Base-by-base conservation (phyloP, 805 yeast genomes). In the Kodamaea neixiangensis region DNA sequence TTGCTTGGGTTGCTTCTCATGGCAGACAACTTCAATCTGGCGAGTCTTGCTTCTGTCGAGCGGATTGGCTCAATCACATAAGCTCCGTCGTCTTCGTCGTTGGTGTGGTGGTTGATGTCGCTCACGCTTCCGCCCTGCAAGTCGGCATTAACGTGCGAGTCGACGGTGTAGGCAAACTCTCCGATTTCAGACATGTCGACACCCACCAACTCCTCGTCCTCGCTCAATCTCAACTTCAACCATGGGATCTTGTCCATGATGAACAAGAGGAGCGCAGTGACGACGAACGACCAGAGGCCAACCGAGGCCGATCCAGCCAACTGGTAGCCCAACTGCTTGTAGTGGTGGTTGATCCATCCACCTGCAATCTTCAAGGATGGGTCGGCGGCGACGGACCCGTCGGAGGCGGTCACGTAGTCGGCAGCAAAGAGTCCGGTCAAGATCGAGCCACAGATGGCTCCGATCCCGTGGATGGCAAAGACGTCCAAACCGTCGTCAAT, bases 401-500 rank as follows among this genome's bases (percentile, higher is more conserved):
- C 97, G 11, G 87, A 68, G 40, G 89, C 91, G 44, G 96, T 86
- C 59, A 92, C 84, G 71, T 92, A 90, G 72, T 88, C 89, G 46
- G 96, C 89, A 21, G 98, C 96, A 68, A 93, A 93, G 56, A 93
- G 76, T 65, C 97, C 98, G 19, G 97, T 93, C 68, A 91, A 68
- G 18, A 87, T 73, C 21, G 89, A 82, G 48, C 98, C 98, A 56
- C 80, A 74, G 61, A 86, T 80, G 49, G 97, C 97, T 69, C 97
- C 98, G 55, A 92, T 85, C 61, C 97, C 97, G 71, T 93, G 97
- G 49, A 92, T 75, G 31, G 97, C 89, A 73, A 88, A 93, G 45
- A 91, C 96, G 69, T 92, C 97, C 78, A 92, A 79, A 74, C 97
- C 97, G 68, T 93, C 98, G 69, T 93, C 98, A 57, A 93, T 87